Base-by-base conservation (phyloP, 2,329 filamentous ascomycete species). In the Penicillium sp. region DNA sequence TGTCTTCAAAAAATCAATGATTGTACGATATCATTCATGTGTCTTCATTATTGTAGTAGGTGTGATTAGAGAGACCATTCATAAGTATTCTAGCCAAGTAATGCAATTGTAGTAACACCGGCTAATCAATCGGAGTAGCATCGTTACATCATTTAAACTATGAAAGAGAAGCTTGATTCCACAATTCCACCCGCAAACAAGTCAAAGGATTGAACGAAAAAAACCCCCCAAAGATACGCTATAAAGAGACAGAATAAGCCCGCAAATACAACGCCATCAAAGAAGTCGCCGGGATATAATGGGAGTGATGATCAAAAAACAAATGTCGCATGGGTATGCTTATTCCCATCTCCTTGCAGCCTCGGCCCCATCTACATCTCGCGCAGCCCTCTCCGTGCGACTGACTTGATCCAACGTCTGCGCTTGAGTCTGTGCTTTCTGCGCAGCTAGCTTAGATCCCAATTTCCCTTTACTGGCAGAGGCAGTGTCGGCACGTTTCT, bases 401-500 rank as follows among this genome's bases (percentile, higher is more conserved):
- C 90, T 91, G 4, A 81, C 83, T 62, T 89, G 82, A 61, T 86
- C 85, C 48, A 96, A 77, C 1, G 86, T 87, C 58, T 88, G 85
- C 31, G 77, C 80, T 52, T 86, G 82, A 9, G 88, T 91, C 77
- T 90, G 85, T 65, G 84, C 86, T 77, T 89, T 90, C 76, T 96
- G 89, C 36, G 86, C 87, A 53, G 87, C 83, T 15, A 96, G 79
- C 70, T 92, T 87, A 33, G 81, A 77, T 34, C 83, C 83, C 13
- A 95, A 79, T 70, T 91, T 92, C 16, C 90, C 87, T 66, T 85
- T 85, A 23, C 64, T 68, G 1, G 68, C 58, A 4, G 68, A 55
- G 9, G 70, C 58, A 74, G 76, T 46, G 65, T 86, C 84, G 21
- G 86, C 86, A 62, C 90, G 84, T 70, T 87, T 87, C 89, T 92